Evolutionary conservation across 768 basidiomycete species (phyloP), one percentile per base, ranked within the genome.

Genomic region (Kwoniella sp.): DNA sequence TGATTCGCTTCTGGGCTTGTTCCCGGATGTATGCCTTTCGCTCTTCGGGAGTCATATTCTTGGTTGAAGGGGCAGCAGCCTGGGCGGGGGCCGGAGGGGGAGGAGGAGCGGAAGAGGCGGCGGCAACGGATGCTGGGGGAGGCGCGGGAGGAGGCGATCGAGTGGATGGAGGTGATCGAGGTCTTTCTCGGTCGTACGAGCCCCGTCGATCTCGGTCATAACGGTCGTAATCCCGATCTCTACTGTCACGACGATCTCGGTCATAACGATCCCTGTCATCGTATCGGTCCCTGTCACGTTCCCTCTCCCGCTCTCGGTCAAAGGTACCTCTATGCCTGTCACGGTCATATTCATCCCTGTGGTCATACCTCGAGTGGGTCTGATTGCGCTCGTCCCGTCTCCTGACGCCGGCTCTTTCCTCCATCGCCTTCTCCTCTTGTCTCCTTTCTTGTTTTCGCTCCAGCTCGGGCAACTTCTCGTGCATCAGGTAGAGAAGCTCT

Each of bases 381-480:
- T 92, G 90, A 75, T 98, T 98, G 54, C 91, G 84, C 67, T 86
- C 82, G 79, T 98, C 93, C 47, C 95, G 84, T 37, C 92, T 90
- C 61, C 89, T 83, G 0, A 85, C 82, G 85, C 89, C 89, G 50
- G 92, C 88, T 38, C 91, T 83, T 71, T 88, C 88, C 74, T 96
- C 92, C 72, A 86, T 83, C 67, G 89, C 87, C 77, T 85, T 88
- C 69, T 87, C 84, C 66, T 88, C 88, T 54, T 95, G 91, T 51
- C 90, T 81, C 15, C 87, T 87, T 74, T 91, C 87, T 55, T 96
- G 87, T 78, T 87, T 87, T 69, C 88, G 85, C 81, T 98, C 93
- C 7, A 99, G 85, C 61, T 92, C 91, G 0, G 96, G 96, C 4
- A 99, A 84, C 52, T 89, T 86, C 75, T 95, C 92, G 74, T 98